A percentile compares a stretch with the other conserved stretches of the same genome.
phyloP scores from a whole-genome alignment of 164 flowering plant genomes.

The Echeveria elegans region DNA sequence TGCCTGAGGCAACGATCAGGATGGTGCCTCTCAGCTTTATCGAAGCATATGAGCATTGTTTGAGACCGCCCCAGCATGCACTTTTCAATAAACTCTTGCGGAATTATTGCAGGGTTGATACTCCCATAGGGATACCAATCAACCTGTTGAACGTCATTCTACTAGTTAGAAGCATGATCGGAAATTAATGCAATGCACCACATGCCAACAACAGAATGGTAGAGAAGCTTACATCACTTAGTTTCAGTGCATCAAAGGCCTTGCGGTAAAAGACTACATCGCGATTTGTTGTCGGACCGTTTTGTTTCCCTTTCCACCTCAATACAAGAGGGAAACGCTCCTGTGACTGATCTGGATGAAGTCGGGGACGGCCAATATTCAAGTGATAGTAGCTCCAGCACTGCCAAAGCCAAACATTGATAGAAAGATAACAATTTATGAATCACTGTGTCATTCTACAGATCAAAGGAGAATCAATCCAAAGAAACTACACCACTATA shows the following conservation, averaged over 20 bases:
- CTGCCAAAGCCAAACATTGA: neutral
- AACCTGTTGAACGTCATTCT: conserved; percentile 26
- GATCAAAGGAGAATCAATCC: neutral
- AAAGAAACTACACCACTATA: neutral
- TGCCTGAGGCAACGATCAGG: conserved; percentile 69
- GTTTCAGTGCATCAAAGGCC: conserved; percentile 48
- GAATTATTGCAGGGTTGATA: conserved; percentile 32
- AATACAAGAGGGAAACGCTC: conserved; percentile 67
- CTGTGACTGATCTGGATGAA: conserved; percentile 40
- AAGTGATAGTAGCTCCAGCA: conserved; percentile 67
- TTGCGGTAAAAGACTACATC: conserved; percentile 69
- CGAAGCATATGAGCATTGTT: conserved; percentile 70
- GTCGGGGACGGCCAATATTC: conserved; percentile 62
- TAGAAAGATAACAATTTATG: neutral
- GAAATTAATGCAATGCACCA: neutral
- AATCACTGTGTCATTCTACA: neutral
- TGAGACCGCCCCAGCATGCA: conserved; percentile 50
- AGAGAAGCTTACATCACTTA: conserved; percentile 38
- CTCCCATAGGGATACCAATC: conserved; percentile 56
- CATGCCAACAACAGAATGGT: neutral
- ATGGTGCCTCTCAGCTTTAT: conserved; percentile 71
- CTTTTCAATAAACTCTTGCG: conserved; percentile 28
- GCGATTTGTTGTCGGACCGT: conserved; percentile 62
- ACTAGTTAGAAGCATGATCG: neutral
- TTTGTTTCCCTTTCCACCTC: conserved; percentile 69